phyloP scores from a whole-genome alignment of 768 basidiomycete species.

The Suillus weaverae region DNA sequence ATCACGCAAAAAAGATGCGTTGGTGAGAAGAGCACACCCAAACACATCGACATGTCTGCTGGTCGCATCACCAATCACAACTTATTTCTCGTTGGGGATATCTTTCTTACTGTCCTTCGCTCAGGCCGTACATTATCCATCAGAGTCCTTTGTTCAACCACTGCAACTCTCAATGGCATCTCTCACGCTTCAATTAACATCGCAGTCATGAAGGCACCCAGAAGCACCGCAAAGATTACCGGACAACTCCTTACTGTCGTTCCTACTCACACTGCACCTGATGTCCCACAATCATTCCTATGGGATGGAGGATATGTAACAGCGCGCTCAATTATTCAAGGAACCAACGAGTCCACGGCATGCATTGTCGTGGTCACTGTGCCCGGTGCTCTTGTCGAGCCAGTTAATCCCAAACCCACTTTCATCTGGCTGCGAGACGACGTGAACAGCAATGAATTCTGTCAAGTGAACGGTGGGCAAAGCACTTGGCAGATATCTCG shows the following conservation, averaged over 20 bases:
- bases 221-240: neutral
- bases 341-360: neutral
- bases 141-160: neutral
- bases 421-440: too few species aligned
- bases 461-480: too few species aligned
- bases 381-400: too few species aligned
- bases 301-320: neutral
- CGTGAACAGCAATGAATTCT: too few species aligned
- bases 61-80: neutral
- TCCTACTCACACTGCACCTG: neutral
- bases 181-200: neutral
- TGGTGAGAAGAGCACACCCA: too few species aligned
- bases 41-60: neutral
- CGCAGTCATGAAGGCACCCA: neutral
- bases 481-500: too few species aligned
- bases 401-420: too few species aligned
- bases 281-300: neutral
- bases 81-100: neutral
- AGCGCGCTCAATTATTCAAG: neutral
- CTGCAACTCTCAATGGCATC: too few species aligned
- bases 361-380: too few species aligned
- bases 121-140: neutral
- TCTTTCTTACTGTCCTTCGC: neutral
- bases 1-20: too few species aligned
- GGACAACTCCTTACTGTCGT: neutral